Percentiles rank a stretch among this genome's conserved stretches.
Evolutionary conservation across 805 yeast species (phyloP).

Genomic region (Cyberlindnera mississippiensis): DNA sequence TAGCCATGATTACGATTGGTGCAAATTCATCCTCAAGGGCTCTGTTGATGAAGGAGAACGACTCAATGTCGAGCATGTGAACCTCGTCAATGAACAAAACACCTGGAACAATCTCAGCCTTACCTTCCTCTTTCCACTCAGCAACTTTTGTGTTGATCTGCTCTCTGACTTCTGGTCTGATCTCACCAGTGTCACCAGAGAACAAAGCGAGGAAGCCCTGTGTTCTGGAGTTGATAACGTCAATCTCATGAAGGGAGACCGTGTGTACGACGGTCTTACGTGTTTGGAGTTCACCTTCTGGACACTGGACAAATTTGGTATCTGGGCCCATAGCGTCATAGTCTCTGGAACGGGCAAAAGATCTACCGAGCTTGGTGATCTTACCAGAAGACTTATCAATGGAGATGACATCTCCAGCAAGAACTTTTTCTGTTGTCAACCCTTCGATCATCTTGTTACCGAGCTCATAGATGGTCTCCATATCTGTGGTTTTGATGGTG

Average conservation of each 20-base stretch:
- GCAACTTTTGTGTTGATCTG: slow-evolving; percentile 96
- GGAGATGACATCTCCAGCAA: slow-evolving; percentile 95
- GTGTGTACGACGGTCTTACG: slow-evolving; percentile 95
- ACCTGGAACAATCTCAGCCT: slow-evolving; percentile 97
- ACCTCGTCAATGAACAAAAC: slow-evolving; percentile 97
- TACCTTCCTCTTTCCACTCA: slow-evolving; percentile 98
- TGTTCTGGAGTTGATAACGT: slow-evolving; percentile 94
- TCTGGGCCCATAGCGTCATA: slow-evolving; percentile 99
- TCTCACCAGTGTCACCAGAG: slow-evolving; percentile 97
- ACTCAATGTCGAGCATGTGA: slow-evolving; percentile 96
- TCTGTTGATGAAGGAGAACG: slow-evolving; percentile 90
- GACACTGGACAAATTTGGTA: slow-evolving; percentile 95
- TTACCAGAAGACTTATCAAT: slow-evolving; percentile 96
- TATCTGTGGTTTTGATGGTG: slow-evolving; percentile 95
- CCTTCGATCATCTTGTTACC: slow-evolving; percentile 95
- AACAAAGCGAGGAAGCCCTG: slow-evolving; percentile 96
- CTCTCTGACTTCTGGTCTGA: slow-evolving; percentile 89
- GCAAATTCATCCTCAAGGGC: slow-evolving; percentile 96
- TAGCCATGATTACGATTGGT: slow-evolving; percentile 97
- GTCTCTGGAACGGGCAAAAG: slow-evolving; percentile 93
- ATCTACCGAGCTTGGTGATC: slow-evolving; percentile 90
- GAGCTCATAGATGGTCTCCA: slow-evolving; percentile 96
- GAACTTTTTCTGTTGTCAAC: slow-evolving; percentile 87
- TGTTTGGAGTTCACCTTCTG: slow-evolving; percentile 97
- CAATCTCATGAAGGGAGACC: slow-evolving; percentile 96